Evolutionary conservation across 768 basidiomycete species (phyloP).

Genomic region (Trametes maxima): DNA sequence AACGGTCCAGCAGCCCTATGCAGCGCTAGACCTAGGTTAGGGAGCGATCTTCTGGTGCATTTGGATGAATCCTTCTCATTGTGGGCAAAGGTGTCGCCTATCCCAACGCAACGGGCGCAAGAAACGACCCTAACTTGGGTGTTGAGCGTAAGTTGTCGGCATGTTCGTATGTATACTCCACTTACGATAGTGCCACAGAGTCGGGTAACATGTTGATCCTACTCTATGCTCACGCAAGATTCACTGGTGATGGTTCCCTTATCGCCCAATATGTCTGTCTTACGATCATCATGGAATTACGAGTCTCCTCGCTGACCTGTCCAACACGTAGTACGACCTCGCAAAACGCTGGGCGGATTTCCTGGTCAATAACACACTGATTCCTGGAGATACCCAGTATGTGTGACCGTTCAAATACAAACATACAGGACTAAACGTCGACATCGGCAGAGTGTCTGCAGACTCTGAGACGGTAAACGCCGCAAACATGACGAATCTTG

Average conservation of each 20-base stretch:
- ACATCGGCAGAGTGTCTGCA: constrained; percentile 1
- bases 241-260: constrained; percentile 31
- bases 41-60: background rate
- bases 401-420: background rate
- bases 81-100: constrained; percentile 2
- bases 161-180: background rate
- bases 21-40: constrained; percentile 33
- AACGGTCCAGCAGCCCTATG: constrained; percentile 24
- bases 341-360: constrained; percentile 29
- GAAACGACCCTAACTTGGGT: background rate
- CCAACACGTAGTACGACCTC: constrained; percentile 24
- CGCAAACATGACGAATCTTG: constrained; percentile 28
- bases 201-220: constrained; percentile 35
- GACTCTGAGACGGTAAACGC: background rate
- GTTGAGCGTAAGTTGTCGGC: constrained; percentile 15
- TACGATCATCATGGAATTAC: no score
- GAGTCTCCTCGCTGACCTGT: background rate
- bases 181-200: constrained; percentile 23
- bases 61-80: background rate
- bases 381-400: constrained; percentile 9
- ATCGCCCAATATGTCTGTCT: constrained; percentile 14
- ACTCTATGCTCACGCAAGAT: constrained; percentile 33
- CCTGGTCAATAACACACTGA: constrained; percentile 23
- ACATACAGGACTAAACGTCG: background rate
- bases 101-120: constrained; percentile 16